Evolutionary conservation across 257 asterid genomes (phyloP).

Genomic region (Craterostigma plantagineum): DNA sequence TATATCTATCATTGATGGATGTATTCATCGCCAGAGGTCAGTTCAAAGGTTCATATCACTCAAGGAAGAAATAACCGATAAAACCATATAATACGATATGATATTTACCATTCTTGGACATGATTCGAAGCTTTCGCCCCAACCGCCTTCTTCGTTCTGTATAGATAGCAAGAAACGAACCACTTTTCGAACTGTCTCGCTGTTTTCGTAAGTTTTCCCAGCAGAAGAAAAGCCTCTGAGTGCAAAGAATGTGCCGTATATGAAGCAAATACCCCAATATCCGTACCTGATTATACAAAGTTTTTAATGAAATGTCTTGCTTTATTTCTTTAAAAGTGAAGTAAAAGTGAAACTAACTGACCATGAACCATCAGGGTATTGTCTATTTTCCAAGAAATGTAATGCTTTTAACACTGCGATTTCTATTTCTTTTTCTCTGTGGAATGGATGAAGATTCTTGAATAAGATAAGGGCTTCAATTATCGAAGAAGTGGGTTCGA

Average conservation of each 20-base stretch:
- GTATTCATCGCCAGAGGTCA: too few species aligned
- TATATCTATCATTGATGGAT: too few species aligned
- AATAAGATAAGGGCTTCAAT: conserved; percentile 33
- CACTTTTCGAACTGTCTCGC: conserved; percentile 34
- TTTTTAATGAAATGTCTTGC: too few species aligned
- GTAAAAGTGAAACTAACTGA: conserved; percentile 6
- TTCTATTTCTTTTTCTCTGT: conserved; percentile 55
- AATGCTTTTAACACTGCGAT: conserved; percentile 29
- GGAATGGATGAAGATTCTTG: conserved; percentile 46
- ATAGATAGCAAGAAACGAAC: conserved; percentile 28
- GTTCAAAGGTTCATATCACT: neutral
- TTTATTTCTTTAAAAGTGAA: too few species aligned
- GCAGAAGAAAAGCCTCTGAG: conserved; percentile 34
- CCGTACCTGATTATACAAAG: too few species aligned
- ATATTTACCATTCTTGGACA: conserved; percentile 59
- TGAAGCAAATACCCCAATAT: too few species aligned
- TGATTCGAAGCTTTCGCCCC: conserved; percentile 71
- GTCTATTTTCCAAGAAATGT: conserved; percentile 32
- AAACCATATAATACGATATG: neutral
- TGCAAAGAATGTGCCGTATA: conserved; percentile 45
- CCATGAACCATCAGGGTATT: conserved; percentile 71
- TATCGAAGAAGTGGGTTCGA: conserved; percentile 37
- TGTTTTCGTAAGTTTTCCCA: conserved; percentile 37
- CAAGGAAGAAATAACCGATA: too few species aligned
- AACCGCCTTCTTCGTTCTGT: conserved; percentile 77